Percentiles rank a stretch among this genome's conserved stretches.
phyloP scores from a whole-genome alignment of 2,329 filamentous ascomycete species.

The Alternaria ventricosa region DNA sequence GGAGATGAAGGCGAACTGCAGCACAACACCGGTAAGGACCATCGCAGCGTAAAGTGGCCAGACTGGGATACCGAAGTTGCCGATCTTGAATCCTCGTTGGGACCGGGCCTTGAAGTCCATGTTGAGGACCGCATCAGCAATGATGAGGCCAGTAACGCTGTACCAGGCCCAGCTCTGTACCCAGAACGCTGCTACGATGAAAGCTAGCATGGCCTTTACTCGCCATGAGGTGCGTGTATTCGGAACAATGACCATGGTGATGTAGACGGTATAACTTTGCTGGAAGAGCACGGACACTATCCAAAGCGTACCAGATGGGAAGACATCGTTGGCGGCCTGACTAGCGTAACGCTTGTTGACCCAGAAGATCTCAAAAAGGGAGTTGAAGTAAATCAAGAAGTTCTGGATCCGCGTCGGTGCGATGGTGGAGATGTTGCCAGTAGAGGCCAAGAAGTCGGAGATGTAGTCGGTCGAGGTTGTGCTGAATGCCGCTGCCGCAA shows the following conservation, averaged over 20 bases:
- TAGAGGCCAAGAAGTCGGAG: conserved; percentile 45
- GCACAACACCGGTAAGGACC: conserved; percentile 44
- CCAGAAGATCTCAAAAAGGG: conserved; percentile 57
- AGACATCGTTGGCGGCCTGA: conserved; percentile 52
- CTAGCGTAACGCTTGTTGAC: conserved; percentile 46
- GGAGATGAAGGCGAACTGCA: conserved; percentile 55
- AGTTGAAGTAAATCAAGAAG: conserved; percentile 54
- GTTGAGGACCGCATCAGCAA: conserved; percentile 52
- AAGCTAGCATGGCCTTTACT: conserved; percentile 47
- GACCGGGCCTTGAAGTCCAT: conserved; percentile 47
- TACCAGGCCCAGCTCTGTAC: conserved; percentile 58
- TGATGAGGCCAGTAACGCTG: conserved; percentile 57
- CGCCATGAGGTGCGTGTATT: conserved; percentile 53
- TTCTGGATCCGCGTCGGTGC: conserved; percentile 45
- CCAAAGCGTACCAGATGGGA: conserved; percentile 57
- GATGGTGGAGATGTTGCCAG: conserved; percentile 49
- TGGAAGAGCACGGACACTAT: conserved; percentile 54
- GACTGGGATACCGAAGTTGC: conserved; percentile 17
- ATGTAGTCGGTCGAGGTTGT: conserved; percentile 42
- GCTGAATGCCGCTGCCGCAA: conserved; percentile 48
- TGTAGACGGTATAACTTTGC: conserved; percentile 58
- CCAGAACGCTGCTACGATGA: conserved; percentile 56
- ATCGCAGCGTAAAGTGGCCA: conserved; percentile 45
- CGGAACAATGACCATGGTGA: conserved; percentile 56
- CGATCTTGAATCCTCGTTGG: conserved; percentile 20